Base-by-base conservation (phyloP, 2,329 filamentous ascomycete genomes). In the Colletotrichum truncatum region DNA sequence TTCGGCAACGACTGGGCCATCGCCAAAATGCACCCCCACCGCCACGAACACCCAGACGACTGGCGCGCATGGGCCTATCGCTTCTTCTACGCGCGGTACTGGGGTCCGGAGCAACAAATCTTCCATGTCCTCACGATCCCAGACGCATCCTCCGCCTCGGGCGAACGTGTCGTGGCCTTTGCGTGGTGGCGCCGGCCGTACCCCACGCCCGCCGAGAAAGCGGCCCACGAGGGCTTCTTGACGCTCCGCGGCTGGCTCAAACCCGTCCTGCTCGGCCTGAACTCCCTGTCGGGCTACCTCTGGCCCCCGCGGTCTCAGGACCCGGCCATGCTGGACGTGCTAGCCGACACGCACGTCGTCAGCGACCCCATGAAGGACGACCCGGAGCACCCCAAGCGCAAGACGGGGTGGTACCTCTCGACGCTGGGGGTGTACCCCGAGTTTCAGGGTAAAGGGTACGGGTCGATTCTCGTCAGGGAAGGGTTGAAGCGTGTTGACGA, bases 361-460 rank as follows among this genome's bases (percentile, higher is more conserved):
- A 51, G 75, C 38, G 72, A 75, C 53, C 71, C 71, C 6, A 25
- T 66, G 9, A 55, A 74, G 25, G 23, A 64, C 10, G 67, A 68
- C 46, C 69, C 77, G 18, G 69, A 67, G 48, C 70, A 73, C 23
- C 70, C 72, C 26, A 70, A 71, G 26, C 75, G 75, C 26, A 70
- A 67, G 26, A 63, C 70, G 7, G 76, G 76, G 12, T 77, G 73
- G 74, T 80, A 80, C 63, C 71, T 80, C 9, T 74, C 75, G 51
- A 75, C 70, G 16, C 63, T 79, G 18, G 74, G 69, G n/a, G 73
- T 79, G 8, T 66, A 71, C 21, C 76, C 78, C 1, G 53, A 52
- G 6, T 54, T 67, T 1, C 77, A 80, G 58, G 74, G 77, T 18
- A 64, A 48, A 4, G 77, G 76, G 1, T 68, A 77, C 9, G 78